Percentiles rank a stretch among this genome's conserved stretches.
These are phyloP conservation scores for Apiotrichum montevideense DNA, from an alignment of 1,284 basidiomycete species.

Conservation along the genomic window DNA sequence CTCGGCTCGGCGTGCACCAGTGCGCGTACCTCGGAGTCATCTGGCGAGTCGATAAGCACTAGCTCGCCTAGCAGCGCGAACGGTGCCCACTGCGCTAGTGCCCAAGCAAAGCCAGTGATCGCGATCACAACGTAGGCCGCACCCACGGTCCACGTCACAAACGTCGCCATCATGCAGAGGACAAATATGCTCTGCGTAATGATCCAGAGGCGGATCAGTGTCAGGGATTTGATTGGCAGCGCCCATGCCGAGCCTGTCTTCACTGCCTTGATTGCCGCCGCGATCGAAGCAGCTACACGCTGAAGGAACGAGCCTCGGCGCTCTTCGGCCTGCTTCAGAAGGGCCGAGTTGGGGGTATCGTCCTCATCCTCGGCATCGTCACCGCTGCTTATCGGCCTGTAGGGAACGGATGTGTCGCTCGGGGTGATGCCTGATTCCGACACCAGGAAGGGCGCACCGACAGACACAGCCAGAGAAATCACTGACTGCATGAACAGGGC, in stretches of 20 bases:
- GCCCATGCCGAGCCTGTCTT: slow-evolving; percentile 19
- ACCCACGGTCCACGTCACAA: slow-evolving; percentile 43
- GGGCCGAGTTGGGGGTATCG: slow-evolving; percentile 20
- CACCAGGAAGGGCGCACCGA: slow-evolving; percentile 68
- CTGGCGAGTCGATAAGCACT: slow-evolving; percentile 39
- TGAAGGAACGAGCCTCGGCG: slow-evolving; percentile 1
- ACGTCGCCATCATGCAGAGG: slow-evolving; percentile 44
- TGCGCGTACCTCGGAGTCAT: neutral
- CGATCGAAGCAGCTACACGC: slow-evolving; percentile 8
- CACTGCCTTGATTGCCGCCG: slow-evolving; percentile 15
- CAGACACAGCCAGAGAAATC: slow-evolving; percentile 62
- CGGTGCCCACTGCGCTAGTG: slow-evolving; percentile 46
- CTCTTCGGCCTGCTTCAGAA: slow-evolving; percentile 2
- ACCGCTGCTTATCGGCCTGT: slow-evolving; percentile 1
- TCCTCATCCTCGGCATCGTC: slow-evolving; percentile 1
- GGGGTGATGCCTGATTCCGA: slow-evolving; percentile 38
- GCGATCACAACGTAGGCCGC: slow-evolving; percentile 50
- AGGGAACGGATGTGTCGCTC: slow-evolving; percentile 4
- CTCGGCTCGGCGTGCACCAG: neutral
- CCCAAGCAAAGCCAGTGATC: slow-evolving; percentile 51
- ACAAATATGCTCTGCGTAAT: slow-evolving; percentile 43
- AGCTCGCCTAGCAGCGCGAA: slow-evolving; percentile 42
- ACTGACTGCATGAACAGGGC: slow-evolving; percentile 73
- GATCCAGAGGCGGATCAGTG: slow-evolving; percentile 40
- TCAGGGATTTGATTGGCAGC: slow-evolving; percentile 41